These are phyloP conservation scores for Diaporthe batatas DNA, from an alignment of 2,329 filamentous ascomycete genomes.

Conservation along the genomic window DNA sequence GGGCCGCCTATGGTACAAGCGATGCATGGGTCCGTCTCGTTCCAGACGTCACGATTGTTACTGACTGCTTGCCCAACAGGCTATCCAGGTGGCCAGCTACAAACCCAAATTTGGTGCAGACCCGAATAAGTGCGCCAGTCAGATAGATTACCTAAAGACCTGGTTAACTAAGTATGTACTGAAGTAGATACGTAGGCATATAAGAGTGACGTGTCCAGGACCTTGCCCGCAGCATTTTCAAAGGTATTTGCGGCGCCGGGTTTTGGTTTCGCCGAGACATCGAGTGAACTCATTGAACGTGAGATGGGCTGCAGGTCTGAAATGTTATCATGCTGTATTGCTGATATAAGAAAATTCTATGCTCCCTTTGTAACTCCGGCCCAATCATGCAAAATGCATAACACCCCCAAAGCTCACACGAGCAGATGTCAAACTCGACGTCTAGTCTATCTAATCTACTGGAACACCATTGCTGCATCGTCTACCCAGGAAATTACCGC, in stretches of 20 bases:
- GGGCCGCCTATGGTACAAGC: no score
- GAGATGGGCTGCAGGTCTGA: background rate
- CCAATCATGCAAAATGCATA: conserved; percentile 7
- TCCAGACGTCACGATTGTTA: no score
- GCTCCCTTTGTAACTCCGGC: conserved; percentile 3
- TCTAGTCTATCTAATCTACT: no score
- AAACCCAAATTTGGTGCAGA: no score
- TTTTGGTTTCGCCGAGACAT: background rate
- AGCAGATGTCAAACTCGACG: background rate
- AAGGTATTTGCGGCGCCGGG: background rate
- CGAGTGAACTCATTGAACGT: rapidly evolving
- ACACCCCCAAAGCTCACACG: background rate
- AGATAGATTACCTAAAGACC: no score
- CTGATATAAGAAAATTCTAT: background rate
- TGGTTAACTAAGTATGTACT: no score
- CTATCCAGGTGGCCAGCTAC: no score
- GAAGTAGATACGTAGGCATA: no score
- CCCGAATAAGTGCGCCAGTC: no score
- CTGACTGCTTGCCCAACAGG: no score
- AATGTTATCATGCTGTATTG: background rate
- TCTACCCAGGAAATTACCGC: background rate
- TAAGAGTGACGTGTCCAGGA: no score
- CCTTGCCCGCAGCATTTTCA: background rate
- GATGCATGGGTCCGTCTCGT: no score
- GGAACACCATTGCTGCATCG: background rate